Evolutionary conservation across 768 basidiomycete genomes (phyloP).

Genomic region (Trametes meyenii): DNA sequence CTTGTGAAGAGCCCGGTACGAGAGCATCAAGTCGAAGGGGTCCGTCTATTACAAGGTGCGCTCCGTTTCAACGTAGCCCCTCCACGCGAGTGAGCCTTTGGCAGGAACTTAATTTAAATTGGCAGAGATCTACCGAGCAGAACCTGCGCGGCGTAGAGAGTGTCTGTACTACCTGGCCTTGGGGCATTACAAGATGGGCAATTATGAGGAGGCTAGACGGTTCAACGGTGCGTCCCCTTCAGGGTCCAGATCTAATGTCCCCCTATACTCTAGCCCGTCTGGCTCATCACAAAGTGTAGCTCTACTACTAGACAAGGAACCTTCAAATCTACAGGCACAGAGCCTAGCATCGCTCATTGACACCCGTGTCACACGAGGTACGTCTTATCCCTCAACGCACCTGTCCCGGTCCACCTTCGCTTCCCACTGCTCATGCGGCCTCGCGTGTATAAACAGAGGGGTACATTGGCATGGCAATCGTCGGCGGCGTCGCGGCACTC

Average conservation of each 20-base stretch:
- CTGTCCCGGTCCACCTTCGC: not conserved
- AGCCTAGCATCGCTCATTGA: constrained; percentile 88
- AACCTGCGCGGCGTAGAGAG: constrained; percentile 86
- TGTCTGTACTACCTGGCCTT: constrained; percentile 96
- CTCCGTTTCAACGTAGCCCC: not conserved
- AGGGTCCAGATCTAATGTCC: not conserved
- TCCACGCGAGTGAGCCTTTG: no score
- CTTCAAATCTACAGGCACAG: constrained; percentile 89
- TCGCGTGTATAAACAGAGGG: constrained; percentile 62
- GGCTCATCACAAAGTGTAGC: constrained; percentile 45
- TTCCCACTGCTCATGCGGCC: not conserved
- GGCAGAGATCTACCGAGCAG: constrained; percentile 88
- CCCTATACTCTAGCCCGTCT: not conserved
- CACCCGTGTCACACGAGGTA: constrained; percentile 79
- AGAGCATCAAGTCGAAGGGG: constrained; percentile 90
- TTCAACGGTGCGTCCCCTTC: constrained; percentile 79
- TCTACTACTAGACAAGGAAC: constrained; percentile 88
- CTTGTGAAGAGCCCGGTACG: constrained; percentile 87
- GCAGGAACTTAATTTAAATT: not conserved
- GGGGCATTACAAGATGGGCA: constrained; percentile 95
- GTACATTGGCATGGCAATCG: constrained; percentile 98
- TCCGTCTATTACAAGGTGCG: constrained; percentile 86
- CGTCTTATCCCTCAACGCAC: constrained; percentile 23
- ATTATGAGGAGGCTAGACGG: constrained; percentile 87
- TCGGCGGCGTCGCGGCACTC: constrained; percentile 86